These are phyloP conservation scores for Dissophora ornata DNA, from an alignment of 192 early-diverging fungal species.

Conservation along the genomic window DNA sequence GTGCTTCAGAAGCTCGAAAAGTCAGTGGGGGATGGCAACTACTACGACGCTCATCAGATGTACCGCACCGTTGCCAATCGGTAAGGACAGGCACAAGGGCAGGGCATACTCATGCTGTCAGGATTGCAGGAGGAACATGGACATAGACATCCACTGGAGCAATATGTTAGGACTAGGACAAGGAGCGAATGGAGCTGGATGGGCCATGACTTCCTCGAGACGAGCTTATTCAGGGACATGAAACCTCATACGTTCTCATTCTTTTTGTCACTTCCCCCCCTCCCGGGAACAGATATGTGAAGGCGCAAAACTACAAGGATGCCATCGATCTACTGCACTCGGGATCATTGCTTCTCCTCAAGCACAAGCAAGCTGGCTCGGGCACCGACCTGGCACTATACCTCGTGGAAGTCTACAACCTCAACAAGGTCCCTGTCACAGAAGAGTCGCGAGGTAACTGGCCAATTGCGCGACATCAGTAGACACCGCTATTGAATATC, in stretches of 20 bases:
- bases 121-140: background rate
- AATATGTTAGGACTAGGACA: too few species aligned
- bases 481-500: too few species aligned
- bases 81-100: conserved; percentile 57
- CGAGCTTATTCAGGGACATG: too few species aligned
- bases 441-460: conserved; percentile 76
- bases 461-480: background rate
- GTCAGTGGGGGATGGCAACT: conserved; percentile 80
- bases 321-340: conserved; percentile 84
- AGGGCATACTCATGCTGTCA: background rate
- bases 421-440: conserved; percentile 72
- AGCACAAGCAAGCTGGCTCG: conserved; percentile 83
- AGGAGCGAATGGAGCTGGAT: too few species aligned
- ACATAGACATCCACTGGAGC: too few species aligned
- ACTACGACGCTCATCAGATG: conserved; percentile 99
- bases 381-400: conserved; percentile 86
- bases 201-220: background rate
- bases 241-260: too few species aligned
- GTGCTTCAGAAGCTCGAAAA: conserved; percentile 75
- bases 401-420: conserved; percentile 85
- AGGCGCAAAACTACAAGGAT: conserved; percentile 82
- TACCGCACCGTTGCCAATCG: conserved; percentile 91
- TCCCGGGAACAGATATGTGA: conserved; percentile 88
- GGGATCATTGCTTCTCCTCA: conserved; percentile 80
- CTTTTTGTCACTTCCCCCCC: too few species aligned